These are phyloP conservation scores for Aspergillus affinis DNA, from an alignment of 495 filamentous ascomycete genomes.

Conservation along the genomic window DNA sequence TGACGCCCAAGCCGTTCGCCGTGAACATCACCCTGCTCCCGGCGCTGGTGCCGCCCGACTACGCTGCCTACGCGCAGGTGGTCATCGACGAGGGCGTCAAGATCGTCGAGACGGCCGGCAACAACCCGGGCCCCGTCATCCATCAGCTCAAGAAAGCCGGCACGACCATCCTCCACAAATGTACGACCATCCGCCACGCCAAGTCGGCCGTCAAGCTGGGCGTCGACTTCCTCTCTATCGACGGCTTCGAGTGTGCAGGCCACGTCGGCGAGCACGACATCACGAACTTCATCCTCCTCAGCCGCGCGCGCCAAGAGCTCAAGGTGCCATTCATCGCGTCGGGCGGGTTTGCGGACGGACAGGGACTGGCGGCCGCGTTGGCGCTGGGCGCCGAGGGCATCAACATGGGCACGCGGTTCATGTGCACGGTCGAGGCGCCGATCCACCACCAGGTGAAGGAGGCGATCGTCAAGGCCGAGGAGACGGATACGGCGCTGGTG, in stretches of 20 bases:
- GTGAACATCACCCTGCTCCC: conserved; percentile 97
- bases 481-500: conserved; percentile 88
- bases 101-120: conserved; percentile 96
- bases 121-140: conserved; percentile 91
- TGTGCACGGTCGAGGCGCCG: conserved; percentile 89
- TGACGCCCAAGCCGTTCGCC: conserved; percentile 89
- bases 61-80: conserved; percentile 86
- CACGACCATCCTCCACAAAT: conserved; percentile 88
- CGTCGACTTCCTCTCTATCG: conserved; percentile 94
- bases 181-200: conserved; percentile 93
- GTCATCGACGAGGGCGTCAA: conserved; percentile 91
- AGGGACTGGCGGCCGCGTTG: conserved; percentile 91
- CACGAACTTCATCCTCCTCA: conserved; percentile 94
- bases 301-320: conserved; percentile 80
- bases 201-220: conserved; percentile 90
- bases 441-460: conserved; percentile 93
- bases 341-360: conserved; percentile 92
- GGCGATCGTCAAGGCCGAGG: conserved; percentile 81
- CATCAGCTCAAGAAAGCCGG: conserved; percentile 78
- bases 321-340: conserved; percentile 91
- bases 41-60: conserved; percentile 84
- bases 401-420: conserved; percentile 93
- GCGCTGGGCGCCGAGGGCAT: conserved; percentile 89
- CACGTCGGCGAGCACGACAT: conserved; percentile 96
- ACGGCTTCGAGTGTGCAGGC: conserved; percentile 96